A percentile compares a stretch with the other conserved stretches of the same genome.
Evolutionary conservation across 768 basidiomycete species (phyloP).

Genomic region (Russula olivacea): DNA sequence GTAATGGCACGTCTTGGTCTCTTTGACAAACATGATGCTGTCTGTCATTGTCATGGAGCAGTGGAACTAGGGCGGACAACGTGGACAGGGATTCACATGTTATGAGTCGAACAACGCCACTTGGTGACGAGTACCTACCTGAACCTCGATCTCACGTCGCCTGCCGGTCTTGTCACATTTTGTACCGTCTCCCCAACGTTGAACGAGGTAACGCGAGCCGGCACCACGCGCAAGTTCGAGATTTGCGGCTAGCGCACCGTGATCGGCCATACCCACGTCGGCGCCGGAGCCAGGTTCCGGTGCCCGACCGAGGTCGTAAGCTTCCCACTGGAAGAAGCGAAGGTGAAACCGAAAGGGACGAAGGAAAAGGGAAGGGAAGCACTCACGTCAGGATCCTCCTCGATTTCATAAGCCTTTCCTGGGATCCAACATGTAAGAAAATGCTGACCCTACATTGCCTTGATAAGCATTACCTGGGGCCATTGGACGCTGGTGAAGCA

Average conservation of each 20-base stretch:
- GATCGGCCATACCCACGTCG: conserved; percentile 61
- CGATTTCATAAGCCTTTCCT: conserved; percentile 65
- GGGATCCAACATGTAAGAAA: conserved; percentile 13
- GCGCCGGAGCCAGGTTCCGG: conserved; percentile 52
- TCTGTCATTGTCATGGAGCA: conserved; percentile 94
- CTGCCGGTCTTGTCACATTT: conserved; percentile 88
- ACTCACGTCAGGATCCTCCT: conserved; percentile 80
- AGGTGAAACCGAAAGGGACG: conserved; percentile 24
- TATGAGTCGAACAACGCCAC: background rate
- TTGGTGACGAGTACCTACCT: conserved; percentile 47
- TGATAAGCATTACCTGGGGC: conserved; percentile 50
- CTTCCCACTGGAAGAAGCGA: conserved; percentile 50
- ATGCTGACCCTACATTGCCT: conserved; percentile 6
- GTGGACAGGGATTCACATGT: conserved; percentile 20
- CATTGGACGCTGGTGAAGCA: conserved; percentile 56
- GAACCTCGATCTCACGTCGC: conserved; percentile 88
- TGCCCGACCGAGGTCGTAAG: conserved; percentile 72
- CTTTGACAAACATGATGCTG: conserved; percentile 85
- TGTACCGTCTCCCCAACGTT: conserved; percentile 88
- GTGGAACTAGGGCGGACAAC: conserved; percentile 58
- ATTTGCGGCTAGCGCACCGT: conserved; percentile 57
- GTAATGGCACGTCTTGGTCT: conserved; percentile 91
- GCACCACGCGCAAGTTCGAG: conserved; percentile 73
- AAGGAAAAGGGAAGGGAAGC: conserved; percentile 26
- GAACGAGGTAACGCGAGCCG: conserved; percentile 86